These are phyloP conservation scores for Penicillium sp. DNA, from an alignment of 2,329 filamentous ascomycete genomes.

Conservation along the genomic window DNA sequence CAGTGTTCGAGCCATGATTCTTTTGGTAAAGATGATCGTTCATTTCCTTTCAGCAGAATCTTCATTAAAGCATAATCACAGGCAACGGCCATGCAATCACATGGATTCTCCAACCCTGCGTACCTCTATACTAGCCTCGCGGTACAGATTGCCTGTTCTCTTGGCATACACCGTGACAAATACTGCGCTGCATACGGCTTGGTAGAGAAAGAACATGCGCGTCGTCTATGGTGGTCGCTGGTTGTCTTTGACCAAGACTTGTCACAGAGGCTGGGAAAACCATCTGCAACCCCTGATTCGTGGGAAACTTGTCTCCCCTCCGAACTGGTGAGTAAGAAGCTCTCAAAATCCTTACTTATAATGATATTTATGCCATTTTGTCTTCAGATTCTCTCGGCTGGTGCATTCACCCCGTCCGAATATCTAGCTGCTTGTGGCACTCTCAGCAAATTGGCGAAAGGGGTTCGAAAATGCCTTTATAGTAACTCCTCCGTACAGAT, in stretches of 20 bases:
- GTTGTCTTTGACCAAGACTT: neutral
- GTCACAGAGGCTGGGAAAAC: neutral
- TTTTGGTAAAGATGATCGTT: neutral
- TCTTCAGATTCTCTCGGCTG: neutral
- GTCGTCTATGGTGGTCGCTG: neutral
- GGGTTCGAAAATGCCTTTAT: too few species aligned
- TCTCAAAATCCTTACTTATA: too few species aligned
- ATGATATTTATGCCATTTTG: too few species aligned
- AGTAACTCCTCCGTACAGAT: too few species aligned
- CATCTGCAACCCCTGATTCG: neutral
- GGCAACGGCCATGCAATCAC: neutral
- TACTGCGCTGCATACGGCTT: neutral
- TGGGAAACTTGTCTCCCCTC: neutral
- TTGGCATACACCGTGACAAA: neutral
- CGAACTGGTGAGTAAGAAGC: too few species aligned
- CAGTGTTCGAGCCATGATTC: neutral
- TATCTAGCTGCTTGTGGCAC: neutral
- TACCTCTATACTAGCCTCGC: neutral
- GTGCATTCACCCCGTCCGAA: neutral
- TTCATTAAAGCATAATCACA: neutral
- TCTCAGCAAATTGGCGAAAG: neutral
- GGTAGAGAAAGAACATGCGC: neutral
- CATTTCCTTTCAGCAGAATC: too few species aligned
- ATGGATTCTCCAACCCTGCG: neutral
- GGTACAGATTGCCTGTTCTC: neutral